Evolutionary conservation across 192 early-diverging fungal species (phyloP).

Genomic region (Backusella westeae): DNA sequence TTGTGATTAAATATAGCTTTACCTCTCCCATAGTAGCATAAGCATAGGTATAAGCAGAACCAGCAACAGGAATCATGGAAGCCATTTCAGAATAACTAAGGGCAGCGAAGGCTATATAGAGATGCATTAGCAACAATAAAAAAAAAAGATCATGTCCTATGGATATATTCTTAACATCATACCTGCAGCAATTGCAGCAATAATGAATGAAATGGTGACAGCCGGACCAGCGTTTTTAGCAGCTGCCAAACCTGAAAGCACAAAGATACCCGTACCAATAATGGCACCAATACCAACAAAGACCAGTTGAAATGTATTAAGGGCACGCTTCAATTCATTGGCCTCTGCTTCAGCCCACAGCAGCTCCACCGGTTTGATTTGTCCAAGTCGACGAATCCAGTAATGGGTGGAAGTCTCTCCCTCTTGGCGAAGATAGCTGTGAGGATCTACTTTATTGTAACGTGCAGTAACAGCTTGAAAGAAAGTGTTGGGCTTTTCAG

Average conservation of each 20-base stretch:
- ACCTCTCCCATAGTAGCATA: conserved; percentile 86
- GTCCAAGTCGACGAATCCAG: conserved; percentile 20
- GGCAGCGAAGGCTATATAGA: conserved; percentile 53
- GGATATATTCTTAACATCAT: not conserved
- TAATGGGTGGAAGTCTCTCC: conserved; percentile 18
- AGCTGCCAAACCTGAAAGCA: conserved; percentile 65
- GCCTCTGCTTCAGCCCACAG: conserved; percentile 17
- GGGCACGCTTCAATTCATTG: conserved; percentile 18
- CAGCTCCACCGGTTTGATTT: conserved; percentile 30
- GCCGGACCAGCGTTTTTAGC: conserved; percentile 78
- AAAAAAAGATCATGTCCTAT: not conserved
- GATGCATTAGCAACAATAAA: not conserved
- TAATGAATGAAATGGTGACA: conserved; percentile 76
- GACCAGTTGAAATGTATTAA: conserved; percentile 15
- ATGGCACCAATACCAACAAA: conserved; percentile 37
- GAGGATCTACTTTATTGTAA: conserved; percentile 22
- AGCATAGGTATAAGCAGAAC: conserved; percentile 84
- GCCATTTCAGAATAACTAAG: conserved; percentile 88
- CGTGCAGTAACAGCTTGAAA: conserved; percentile 4
- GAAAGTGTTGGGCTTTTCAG: not conserved
- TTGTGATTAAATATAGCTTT: not conserved
- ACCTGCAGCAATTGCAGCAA: conserved; percentile 71
- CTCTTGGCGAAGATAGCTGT: conserved; percentile 24
- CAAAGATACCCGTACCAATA: conserved; percentile 40
- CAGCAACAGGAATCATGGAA: conserved; percentile 82